A percentile compares a stretch with the other conserved stretches of the same genome.
These are phyloP conservation scores for Eucalyptus camaldulensis DNA, from an alignment of 345 rosid genomes.

Conservation along the genomic window DNA sequence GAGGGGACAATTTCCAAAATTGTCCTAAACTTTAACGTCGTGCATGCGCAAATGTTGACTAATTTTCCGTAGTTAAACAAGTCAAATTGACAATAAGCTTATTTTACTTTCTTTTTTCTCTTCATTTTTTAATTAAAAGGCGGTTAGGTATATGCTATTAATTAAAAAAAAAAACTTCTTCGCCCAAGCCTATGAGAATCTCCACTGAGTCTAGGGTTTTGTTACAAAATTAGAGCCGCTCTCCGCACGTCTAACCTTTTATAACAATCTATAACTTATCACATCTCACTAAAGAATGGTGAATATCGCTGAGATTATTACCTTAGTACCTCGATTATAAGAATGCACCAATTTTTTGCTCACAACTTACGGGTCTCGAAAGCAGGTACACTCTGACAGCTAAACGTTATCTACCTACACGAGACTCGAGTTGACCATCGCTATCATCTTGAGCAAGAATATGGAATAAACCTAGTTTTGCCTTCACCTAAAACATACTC, in stretches of 20 bases:
- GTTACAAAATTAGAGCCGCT: not conserved
- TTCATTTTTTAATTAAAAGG: not conserved
- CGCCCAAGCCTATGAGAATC: not conserved
- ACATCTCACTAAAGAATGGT: not conserved
- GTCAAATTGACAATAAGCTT: not conserved
- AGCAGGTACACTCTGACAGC: rapidly evolving
- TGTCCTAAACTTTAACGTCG: not conserved
- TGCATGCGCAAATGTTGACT: not conserved
- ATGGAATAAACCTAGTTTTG: not conserved
- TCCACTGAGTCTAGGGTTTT: not conserved
- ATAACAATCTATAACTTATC: not conserved
- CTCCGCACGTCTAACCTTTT: not conserved
- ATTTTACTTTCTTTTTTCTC: not conserved
- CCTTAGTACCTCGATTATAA: not conserved
- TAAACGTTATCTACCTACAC: not conserved
- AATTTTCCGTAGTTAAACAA: not conserved
- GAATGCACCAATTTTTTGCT: not conserved
- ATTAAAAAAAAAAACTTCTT: not conserved
- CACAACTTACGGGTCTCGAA: not conserved
- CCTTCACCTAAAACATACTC: not conserved
- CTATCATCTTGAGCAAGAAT: not conserved
- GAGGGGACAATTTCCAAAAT: not conserved
- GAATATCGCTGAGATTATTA: not conserved
- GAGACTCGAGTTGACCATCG: not conserved
- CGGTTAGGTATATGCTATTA: not conserved